phyloP scores from a whole-genome alignment of 2,329 filamentous ascomycete genomes.

The Lecanicillium sp. region DNA sequence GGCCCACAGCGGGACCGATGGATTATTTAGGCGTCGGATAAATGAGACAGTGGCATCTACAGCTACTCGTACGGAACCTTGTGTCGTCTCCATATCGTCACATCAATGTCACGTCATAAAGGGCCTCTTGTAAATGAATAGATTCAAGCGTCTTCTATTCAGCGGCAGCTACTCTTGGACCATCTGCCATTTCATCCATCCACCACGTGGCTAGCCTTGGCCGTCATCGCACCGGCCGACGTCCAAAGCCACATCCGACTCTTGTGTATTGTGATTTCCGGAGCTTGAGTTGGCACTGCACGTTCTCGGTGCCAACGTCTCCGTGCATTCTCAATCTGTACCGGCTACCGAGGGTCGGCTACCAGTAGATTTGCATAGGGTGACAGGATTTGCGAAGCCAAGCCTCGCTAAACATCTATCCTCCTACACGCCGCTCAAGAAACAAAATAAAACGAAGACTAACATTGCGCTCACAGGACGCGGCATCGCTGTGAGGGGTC shows the following conservation, averaged over 20 bases:
- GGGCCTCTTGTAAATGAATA: constrained; percentile 26
- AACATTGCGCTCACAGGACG: constrained; percentile 16
- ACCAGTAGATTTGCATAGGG: background rate
- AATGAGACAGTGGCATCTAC: background rate
- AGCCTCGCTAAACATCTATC: background rate
- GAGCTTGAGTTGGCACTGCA: background rate
- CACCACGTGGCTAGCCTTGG: constrained; percentile 17
- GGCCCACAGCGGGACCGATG: constrained; percentile 1
- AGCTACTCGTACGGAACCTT: too few relatives aligned
- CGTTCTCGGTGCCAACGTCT: constrained; percentile 4
- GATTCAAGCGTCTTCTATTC: constrained; percentile 48
- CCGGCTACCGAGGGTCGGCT: constrained; percentile 7
- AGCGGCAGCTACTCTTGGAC: constrained; percentile 10
- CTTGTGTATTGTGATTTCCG: background rate
- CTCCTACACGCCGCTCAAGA: constrained; percentile 16
- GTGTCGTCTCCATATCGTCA: too few relatives aligned
- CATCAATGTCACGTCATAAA: too few relatives aligned
- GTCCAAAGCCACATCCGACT: constrained; percentile 4
- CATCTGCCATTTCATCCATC: constrained; percentile 17
- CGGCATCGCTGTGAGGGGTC: constrained; percentile 30
- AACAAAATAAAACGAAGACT: constrained; percentile 23
- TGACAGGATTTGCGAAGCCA: background rate
- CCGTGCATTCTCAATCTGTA: background rate
- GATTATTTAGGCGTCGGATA: constrained; percentile 1
- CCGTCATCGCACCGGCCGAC: constrained; percentile 7